Percentiles rank a stretch among this genome's conserved stretches.
Conservation (phyloP, 2,329 filamentous ascomycete species). For the Huntiella bhutanensis region DNA sequence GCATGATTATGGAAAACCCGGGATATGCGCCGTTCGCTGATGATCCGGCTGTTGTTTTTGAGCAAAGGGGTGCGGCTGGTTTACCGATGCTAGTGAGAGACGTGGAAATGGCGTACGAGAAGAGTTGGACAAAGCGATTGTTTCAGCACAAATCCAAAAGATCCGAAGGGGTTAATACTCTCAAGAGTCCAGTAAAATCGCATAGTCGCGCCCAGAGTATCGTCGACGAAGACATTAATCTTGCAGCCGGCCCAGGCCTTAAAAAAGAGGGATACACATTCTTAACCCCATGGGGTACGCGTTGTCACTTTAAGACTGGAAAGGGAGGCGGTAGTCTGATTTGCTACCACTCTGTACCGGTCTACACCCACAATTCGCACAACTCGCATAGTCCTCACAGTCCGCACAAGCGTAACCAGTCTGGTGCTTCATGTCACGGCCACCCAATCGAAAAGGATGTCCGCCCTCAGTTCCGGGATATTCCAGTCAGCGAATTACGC, state of each 20-base stretch:
- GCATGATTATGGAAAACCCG: constrained; percentile 9
- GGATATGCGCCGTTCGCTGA: constrained; percentile 9
- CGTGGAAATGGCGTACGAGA: constrained; percentile 37
- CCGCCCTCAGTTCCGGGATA: constrained; percentile 1
- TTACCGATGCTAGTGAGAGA: constrained; percentile 25
- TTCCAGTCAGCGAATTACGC: constrained; percentile 59
- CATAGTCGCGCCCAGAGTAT: neutral
- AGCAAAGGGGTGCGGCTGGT: neutral
- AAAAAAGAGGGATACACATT: constrained; percentile 56
- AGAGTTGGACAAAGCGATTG: constrained; percentile 17
- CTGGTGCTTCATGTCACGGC: constrained; percentile 1
- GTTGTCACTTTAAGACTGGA: constrained; percentile 70
- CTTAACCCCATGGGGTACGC: constrained; percentile 67
- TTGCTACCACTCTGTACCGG: constrained; percentile 52
- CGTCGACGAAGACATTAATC: constrained; percentile 6
- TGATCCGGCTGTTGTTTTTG: constrained; percentile 12
- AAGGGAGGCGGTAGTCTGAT: constrained; percentile 54
- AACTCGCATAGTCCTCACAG: constrained; percentile 16
- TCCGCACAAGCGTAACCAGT: neutral
- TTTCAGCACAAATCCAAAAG: constrained; percentile 11
- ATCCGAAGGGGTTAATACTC: neutral
- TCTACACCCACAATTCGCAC: constrained; percentile 15
- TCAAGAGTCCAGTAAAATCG: neutral
- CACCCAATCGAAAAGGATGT: constrained; percentile 11
- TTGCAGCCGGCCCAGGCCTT: constrained; percentile 25